Base-by-base conservation (phyloP, 2,329 filamentous ascomycete genomes). In the Mycogone perniciosa region DNA sequence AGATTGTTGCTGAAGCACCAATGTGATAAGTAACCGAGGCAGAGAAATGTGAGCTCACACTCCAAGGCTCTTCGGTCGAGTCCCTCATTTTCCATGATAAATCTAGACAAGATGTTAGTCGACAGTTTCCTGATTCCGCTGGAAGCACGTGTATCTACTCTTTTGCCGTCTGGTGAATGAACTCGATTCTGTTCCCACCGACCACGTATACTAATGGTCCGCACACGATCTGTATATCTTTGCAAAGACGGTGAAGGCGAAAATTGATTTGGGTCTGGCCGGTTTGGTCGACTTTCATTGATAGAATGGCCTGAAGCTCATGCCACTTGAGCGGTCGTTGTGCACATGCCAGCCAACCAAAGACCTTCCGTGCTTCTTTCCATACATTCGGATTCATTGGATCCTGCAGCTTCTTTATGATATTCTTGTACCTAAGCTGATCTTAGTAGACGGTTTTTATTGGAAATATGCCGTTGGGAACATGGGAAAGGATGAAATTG, bases 321-420 rank as follows among this genome's bases (percentile, higher is more conserved):
- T 71, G 62, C 65, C 64, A 67, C 48, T 67, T 67, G 0, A 76
- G 58, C 0, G 70, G 62, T 0, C 72, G 62, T 43, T 65, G 68
- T 1, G 70, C 67, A 46, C 68, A 68, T 4, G 64, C 64, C 9
- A 75, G 59, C 69, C 68, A 74, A 2, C 65, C 63, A 2, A 75
- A 59, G 11, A 75, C 59, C 10, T 54, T 58, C 50, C 60, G 60
- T 0, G 64, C 61, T 37, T 58, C 48, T 0, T 51, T 31, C 61
- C 62, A 66, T 11, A 26, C 26, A 5, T 42, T 27, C 6, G 39
- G 13, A 10, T 7, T 9, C 20, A 9, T 13, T 13, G 7, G 7
- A 8, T 42, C 35, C 5, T n/a, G 9, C 20, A 38, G 35, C 8
- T 9, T 20, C 9, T n/a, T 11, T 38, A 38, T 38, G 7, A 20